phyloP scores from a whole-genome alignment of 2,329 filamentous ascomycete genomes.

The Aspergillus ustus region DNA sequence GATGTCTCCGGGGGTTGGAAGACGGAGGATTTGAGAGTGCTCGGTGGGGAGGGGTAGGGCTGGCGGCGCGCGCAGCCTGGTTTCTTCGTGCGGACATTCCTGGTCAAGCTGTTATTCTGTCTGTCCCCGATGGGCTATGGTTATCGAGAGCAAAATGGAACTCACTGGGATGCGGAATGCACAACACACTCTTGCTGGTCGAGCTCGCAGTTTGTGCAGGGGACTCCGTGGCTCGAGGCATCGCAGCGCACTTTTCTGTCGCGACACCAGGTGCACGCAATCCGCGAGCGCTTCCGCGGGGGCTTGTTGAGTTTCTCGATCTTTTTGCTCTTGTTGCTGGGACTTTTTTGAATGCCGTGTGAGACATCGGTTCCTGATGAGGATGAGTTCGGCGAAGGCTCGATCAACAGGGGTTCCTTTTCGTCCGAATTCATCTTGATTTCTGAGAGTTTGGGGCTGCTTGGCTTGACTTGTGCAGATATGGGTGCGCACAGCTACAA shows the following conservation, averaged over 20 bases:
- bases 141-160: no score
- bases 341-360: neutral
- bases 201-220: constrained; percentile 15
- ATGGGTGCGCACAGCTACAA: no score
- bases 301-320: neutral
- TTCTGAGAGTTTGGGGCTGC: neutral
- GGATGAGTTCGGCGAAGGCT: neutral
- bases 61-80: neutral
- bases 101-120: neutral
- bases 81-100: neutral
- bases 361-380: neutral
- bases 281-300: constrained; percentile 2
- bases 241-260: constrained; percentile 16
- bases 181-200: constrained; percentile 12
- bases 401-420: neutral
- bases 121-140: no score
- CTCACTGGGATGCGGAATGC: constrained; percentile 4
- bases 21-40: neutral
- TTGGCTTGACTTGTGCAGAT: neutral
- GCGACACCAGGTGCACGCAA: constrained; percentile 14
- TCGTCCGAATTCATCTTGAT: neutral
- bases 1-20: neutral
- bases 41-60: constrained; percentile 3
- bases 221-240: constrained; percentile 9
- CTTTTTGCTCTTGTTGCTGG: neutral